Percentiles rank a stretch among this genome's conserved stretches.
Conservation (phyloP, 257 asterid genomes). For the Striga asiatica region DNA sequence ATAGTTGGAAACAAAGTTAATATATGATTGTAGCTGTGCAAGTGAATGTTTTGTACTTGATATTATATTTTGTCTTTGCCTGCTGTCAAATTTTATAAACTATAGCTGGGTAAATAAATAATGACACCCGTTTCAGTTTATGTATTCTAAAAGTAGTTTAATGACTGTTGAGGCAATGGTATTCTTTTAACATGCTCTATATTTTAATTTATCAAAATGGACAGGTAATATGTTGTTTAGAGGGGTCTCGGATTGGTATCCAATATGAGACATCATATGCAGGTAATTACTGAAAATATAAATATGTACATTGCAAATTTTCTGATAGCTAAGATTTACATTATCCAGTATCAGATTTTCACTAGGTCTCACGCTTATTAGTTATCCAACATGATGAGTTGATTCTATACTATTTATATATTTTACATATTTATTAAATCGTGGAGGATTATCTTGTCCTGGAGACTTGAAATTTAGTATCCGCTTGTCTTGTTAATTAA, state of each 20-base stretch:
- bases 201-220: neutral
- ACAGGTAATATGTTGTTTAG: slow-evolving; percentile 72
- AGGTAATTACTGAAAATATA: slow-evolving; percentile 28
- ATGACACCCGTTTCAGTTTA: neutral
- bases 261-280: slow-evolving; percentile 72
- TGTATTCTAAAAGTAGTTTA: neutral
- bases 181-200: neutral
- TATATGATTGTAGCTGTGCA: neutral
- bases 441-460: neutral
- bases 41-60: neutral
- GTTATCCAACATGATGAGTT: neutral
- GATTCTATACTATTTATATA: neutral
- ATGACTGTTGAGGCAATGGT: neutral
- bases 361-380: neutral
- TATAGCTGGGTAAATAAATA: neutral
- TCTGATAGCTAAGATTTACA: neutral
- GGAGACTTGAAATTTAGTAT: neutral
- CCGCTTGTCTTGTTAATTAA: neutral
- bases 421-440: neutral
- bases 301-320: neutral
- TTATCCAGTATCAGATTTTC: neutral
- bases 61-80: neutral
- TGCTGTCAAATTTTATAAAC: neutral
- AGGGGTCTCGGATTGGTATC: slow-evolving; percentile 75
- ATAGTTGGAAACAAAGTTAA: slow-evolving; percentile 66